Percentiles rank a stretch among this genome's conserved stretches.
Evolutionary conservation across 805 yeast genomes (phyloP).

Genomic region (Kuraishia borneana): DNA sequence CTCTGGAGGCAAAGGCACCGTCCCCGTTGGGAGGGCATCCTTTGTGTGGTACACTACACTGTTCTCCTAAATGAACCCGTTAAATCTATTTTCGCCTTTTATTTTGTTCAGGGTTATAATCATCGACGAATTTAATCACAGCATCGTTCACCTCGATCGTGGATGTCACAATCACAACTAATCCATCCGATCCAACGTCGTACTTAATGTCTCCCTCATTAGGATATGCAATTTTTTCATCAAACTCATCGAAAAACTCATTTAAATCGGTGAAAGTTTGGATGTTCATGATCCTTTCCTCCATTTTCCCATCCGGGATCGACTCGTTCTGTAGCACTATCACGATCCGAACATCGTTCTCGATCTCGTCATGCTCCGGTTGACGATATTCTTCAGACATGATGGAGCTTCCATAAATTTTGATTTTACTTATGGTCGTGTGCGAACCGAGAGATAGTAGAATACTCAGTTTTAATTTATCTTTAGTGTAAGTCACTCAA

Average conservation of each 20-base stretch:
- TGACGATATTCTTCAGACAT: conserved; percentile 4
- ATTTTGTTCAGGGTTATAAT: conserved; percentile 7
- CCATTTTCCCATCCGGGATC: conserved; percentile 25
- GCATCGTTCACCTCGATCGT: conserved; percentile 21
- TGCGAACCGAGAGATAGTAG: too few species aligned
- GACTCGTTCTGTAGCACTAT: conserved; percentile 26
- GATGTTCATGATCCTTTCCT: conserved; percentile 34
- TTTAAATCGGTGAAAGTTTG: conserved; percentile 37
- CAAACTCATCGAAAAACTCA: conserved; percentile 40
- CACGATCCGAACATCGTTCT: conserved; percentile 33
- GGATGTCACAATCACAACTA: conserved; percentile 44
- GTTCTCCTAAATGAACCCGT: conserved; percentile 5
- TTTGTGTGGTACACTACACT: not conserved
- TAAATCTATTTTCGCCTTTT: conserved; percentile 2
- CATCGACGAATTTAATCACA: conserved; percentile 32
- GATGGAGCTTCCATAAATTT: not conserved
- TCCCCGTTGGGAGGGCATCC: too few species aligned
- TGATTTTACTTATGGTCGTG: too few species aligned
- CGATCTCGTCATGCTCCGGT: conserved; percentile 24
- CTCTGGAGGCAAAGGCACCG: too few species aligned
- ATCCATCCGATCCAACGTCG: conserved; percentile 52
- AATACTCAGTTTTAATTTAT: too few species aligned
- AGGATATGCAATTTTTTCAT: conserved; percentile 38
- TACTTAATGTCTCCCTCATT: conserved; percentile 44
- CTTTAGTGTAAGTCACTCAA: too few species aligned